Evolutionary conservation across 495 filamentous ascomycete genomes (phyloP), one percentile per base, ranked within the genome.

Genomic region (Chaetomium tenue): DNA sequence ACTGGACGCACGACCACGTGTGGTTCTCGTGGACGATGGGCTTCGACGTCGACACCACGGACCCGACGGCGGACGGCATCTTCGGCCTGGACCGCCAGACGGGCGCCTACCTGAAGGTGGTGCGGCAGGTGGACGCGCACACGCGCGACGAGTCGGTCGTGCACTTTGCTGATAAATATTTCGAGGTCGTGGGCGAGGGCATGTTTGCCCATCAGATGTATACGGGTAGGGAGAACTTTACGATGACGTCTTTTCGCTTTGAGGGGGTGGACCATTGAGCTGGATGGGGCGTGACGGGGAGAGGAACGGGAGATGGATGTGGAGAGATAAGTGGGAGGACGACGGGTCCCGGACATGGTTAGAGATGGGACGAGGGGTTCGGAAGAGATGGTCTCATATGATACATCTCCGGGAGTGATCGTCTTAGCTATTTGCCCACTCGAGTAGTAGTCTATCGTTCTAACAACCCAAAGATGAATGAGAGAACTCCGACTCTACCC

Each of bases 181-280:
- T 63, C 2, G 64, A 52, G 5, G 20, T 64, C 0, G 40, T 67
- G n/a, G 72, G 69, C 8, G 37, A 58, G 30, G 64, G 61, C 8
- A 20, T 58, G 23, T 60, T 72, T n/a, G 53, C 13, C 25, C 65
- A 60, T 13, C 63, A 77, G 63, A 63, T 72, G 50, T 78, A 76
- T 53, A n/a, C 37, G 4, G 76, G 76, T 1, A 72, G 74, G 23
- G 30, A 63, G 64, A 69, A 72, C 59, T 77, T 76, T 59, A 61
- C 47, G 15, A 60, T 76, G 28, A 15, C 9, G 48, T 70, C 71
- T 2, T 55, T 55, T 46, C 18, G 68, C 40, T 66, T 58, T 54
- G 22, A 60, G 20, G 30, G 22, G 44, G 51, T 28, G 0, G 22
- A 33, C 55, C 25, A 39, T 55, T 56, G 47, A 52, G 50, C 20